Base-by-base conservation (phyloP, 352 stramenopile genomes). In the Phytophthora megakarya region DNA sequence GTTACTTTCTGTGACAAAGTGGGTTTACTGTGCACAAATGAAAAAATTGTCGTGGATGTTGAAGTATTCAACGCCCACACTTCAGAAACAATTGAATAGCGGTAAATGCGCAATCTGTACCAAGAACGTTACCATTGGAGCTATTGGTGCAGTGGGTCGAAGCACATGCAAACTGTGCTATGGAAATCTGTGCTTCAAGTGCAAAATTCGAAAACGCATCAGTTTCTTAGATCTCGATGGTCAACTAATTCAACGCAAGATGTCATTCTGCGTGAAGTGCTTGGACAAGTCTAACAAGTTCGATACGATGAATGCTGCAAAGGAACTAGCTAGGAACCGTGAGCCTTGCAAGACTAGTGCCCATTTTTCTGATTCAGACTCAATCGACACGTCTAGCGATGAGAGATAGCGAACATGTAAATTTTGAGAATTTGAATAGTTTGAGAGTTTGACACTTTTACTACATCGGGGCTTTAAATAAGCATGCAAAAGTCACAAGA, bases 41-140 rank as follows among this genome's bases (percentile, higher is more conserved):
- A 80, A 81, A 50, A 88, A 86, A 52, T 63, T 86, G 23, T 49
- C 73, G 40, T 88, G 78, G 76, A 50, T 70, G 35, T 35, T 73
- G 16, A 54, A 62, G 3, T 53, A 69, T 15, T 57, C 61, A 19
- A 37, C 52, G 1, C 47, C 42, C 30, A 43, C 51, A 0, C 19
- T n/a, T 28, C 16, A 67, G 8, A 56, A 30, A n/a, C 54, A 69
- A 21, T 11, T 35, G 22, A 28, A 30, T 9, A 19, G 26, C 32
- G 13, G 8, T 15, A 35, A 0, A 35, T 79, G 71, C 19, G 40
- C 58, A 9, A 60, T 65, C 1, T 79, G 71, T 28, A 16, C 57
- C 13, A 76, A 72, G 35, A 67, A 67, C 12, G 30, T 69, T 12
- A 57, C 45, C 21, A 61, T 47, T 42, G 47, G 56, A 13, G 33